A percentile compares a stretch with the other conserved stretches of the same genome.
Evolutionary conservation across 1,139 yeast species (phyloP).

Genomic region (Blastobotrys aristatus): DNA sequence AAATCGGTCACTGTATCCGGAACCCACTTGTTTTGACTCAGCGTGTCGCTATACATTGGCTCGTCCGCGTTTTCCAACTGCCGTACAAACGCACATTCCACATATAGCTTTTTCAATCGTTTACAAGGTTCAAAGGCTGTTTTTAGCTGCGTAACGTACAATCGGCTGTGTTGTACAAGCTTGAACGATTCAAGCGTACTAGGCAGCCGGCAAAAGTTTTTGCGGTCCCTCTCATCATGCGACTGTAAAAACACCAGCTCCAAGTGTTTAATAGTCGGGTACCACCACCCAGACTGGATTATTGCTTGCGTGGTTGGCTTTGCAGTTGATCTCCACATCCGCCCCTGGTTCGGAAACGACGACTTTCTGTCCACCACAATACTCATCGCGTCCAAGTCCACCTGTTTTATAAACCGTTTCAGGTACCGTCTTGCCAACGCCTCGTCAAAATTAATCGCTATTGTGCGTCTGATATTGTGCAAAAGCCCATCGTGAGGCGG

Average conservation of each 20-base stretch:
- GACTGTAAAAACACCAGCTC: neutral
- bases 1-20: conserved; percentile 1
- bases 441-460: too few relatives aligned
- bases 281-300: neutral
- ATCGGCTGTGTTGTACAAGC: conserved; percentile 1
- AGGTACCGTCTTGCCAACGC: neutral
- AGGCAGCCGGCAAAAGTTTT: neutral
- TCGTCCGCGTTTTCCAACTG: neutral
- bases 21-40: neutral
- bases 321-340: neutral
- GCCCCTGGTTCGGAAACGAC: neutral
- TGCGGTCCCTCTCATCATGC: conserved; percentile 1
- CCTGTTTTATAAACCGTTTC: neutral
- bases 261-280: neutral
- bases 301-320: neutral
- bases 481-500: neutral
- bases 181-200: conserved; percentile 1
- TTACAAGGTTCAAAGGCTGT: neutral
- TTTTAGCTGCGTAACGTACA: neutral
- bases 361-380: neutral
- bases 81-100: conserved; percentile 6
- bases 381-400: neutral
- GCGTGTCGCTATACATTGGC: too few relatives aligned
- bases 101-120: neutral
- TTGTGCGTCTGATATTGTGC: neutral